phyloP scores from a whole-genome alignment of 2,329 filamentous ascomycete species.

The Aspergillus tamarii region DNA sequence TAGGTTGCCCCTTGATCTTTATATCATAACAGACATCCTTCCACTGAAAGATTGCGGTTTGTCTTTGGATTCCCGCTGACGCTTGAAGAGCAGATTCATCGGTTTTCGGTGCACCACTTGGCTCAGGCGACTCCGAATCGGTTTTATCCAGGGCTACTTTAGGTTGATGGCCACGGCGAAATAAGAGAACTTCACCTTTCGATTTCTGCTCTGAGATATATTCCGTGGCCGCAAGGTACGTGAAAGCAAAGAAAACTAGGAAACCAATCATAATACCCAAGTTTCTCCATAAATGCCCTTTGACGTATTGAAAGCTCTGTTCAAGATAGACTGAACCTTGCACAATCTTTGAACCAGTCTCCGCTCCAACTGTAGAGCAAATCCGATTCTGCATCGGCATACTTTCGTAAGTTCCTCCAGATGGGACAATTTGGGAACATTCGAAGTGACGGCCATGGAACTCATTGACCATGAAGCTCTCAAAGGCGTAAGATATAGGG shows the following conservation, averaged over 20 bases:
- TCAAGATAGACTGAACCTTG: constrained; percentile 62
- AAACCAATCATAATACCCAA: constrained; percentile 70
- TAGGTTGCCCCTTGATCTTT: constrained; percentile 73
- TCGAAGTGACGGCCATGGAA: constrained; percentile 67
- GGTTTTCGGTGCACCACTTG: constrained; percentile 31
- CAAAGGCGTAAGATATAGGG: constrained; percentile 78
- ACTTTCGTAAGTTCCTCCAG: constrained; percentile 42
- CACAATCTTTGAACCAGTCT: constrained; percentile 56
- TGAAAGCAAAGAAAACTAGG: constrained; percentile 61
- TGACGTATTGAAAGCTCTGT: constrained; percentile 60
- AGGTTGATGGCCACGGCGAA: constrained; percentile 60
- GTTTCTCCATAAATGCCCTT: constrained; percentile 67
- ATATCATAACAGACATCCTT: constrained; percentile 80
- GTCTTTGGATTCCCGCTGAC: constrained; percentile 57
- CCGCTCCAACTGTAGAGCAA: constrained; percentile 64
- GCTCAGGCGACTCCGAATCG: constrained; percentile 8
- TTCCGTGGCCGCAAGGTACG: constrained; percentile 69
- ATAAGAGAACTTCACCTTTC: constrained; percentile 76
- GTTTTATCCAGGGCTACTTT: not conserved
- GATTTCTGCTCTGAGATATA: constrained; percentile 67
- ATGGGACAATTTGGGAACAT: constrained; percentile 51
- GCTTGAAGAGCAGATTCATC: constrained; percentile 26
- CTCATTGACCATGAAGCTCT: constrained; percentile 81
- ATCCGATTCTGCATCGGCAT: constrained; percentile 47
- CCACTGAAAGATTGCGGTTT: constrained; percentile 84